Evolutionary conservation across 1,139 yeast species (phyloP).

Genomic region (Geotrichum candidum): DNA sequence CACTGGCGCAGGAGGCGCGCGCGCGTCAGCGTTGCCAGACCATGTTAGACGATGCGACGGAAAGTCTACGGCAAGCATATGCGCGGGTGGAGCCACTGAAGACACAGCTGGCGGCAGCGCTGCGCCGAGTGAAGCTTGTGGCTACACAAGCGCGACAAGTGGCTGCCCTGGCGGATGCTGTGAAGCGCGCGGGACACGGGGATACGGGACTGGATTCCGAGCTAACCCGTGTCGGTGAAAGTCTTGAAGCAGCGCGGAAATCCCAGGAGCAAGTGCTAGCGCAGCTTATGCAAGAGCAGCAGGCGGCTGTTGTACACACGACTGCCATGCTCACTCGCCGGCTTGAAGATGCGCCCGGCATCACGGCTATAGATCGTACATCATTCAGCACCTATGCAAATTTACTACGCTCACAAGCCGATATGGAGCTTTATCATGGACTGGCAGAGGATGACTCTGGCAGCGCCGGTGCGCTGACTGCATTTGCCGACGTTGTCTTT

Average conservation of each 20-base stretch:
- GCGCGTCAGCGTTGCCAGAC: conserved; percentile 20
- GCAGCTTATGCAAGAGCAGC: background rate
- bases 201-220: background rate
- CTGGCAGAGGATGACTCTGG: conserved; percentile 2
- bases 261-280: conserved; percentile 3
- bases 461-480: background rate
- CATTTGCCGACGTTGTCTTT: conserved; percentile 1
- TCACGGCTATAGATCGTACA: conserved; percentile 22
- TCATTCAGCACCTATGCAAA: conserved; percentile 23
- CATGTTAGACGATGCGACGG: conserved; percentile 11
- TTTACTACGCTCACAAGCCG: conserved; percentile 18
- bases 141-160: conserved; percentile 20
- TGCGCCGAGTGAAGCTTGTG: background rate
- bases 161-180: conserved; percentile 8
- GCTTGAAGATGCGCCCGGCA: conserved; percentile 25
- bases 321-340: conserved; percentile 18
- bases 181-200: background rate
- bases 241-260: background rate
- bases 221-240: background rate
- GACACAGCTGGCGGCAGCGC: background rate
- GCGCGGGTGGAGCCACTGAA: background rate
- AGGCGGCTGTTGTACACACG: conserved; percentile 1
- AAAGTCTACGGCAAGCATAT: background rate
- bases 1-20: conserved; percentile 21
- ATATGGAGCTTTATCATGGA: conserved; percentile 14